Base-by-base conservation (phyloP, 2,329 filamentous ascomycete species). In the Exophiala oligosperma region DNA sequence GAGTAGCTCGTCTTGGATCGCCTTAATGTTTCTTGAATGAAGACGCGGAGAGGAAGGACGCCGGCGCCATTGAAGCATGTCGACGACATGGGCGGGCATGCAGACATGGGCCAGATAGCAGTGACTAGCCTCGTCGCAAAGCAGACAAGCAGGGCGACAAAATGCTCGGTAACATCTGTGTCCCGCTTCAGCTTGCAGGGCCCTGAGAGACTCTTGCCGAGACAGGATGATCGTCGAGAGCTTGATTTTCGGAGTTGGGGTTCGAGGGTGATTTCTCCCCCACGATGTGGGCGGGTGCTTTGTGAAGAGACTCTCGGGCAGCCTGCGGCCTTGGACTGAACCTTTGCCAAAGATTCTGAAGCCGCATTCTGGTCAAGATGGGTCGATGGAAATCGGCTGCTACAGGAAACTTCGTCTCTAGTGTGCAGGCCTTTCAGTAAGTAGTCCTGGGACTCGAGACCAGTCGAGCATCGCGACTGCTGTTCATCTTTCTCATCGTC, bases 81-180 rank as follows among this genome's bases (percentile, higher is more conserved):
- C 71, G 93, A 90, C 68, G 82, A 87, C 68, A 87, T 86, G 73
- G 89, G 90, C 57, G 89, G 84, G 37, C 88, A 85, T 59, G 91
- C 92, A 54, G 93, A 95, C 44, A 93, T 82, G 47, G 94, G 92
- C 94, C 94, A 99, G 70, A 99, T 96, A 54, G 90, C 90, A 79
- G 97, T 92, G 50, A 99, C 92, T 74, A 97, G 96, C 75, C 96
- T 91, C 54, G 94, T 94, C 53, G 94, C 94, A 68, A 93, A 96
- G 85, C 97, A 97, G 54, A 69, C 67, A 52, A 68, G 62, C 4
- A 61, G 56, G 21, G 52, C 58, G 11, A 67, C 66, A 53, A 68
- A 66, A 46, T 62, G 56, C 38, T 67, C 65, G 6, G 65, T 63
- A 38, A 56, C 54, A 26, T 67, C 65, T 9, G 65, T 67, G 35